Base-by-base conservation (phyloP, 2,329 filamentous ascomycete genomes). In the Fusarium sp. region DNA sequence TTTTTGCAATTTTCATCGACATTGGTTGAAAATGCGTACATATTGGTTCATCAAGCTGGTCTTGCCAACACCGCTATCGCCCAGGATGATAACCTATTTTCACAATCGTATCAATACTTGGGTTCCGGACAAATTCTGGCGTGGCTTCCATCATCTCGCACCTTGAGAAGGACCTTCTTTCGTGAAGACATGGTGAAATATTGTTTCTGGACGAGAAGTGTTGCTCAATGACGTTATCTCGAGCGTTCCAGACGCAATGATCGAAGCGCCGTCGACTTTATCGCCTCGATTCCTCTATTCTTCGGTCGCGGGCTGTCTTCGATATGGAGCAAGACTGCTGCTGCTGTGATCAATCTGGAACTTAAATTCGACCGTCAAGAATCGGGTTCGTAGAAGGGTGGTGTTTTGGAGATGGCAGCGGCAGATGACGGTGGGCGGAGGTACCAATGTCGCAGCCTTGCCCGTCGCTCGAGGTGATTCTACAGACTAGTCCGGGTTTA, bases 21-120 rank as follows among this genome's bases (percentile, higher is more conserved):
- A 38, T 28, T 40, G 44, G 49, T 46, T 50, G 67, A 79, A 32
- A 38, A 46, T 69, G 66, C 93, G 83, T 91, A 98, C 96, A 94
- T 98, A 99, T 98, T 99, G 96, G 87, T 99, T 99, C 96, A 99
- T 99, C 90, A 99, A 91, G 85, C 95, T 98, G 71, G 96, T 99
- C 90, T 99, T 99, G 83, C 96, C 96, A 72, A 99, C 96, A 86
- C 96, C 96, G 85, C 96, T 98, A 85, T 99, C 96, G 79, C 96
- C 96, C 78, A 99, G 92, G 85, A 99, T 98, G 81, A 99, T 99
- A 81, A 99, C 95, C 96, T 98, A 79, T 50, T 73, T 56, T 74
- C 58, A 35, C 64, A 62, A 44, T 50, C 37, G 52, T 32, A 71
- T 77, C 64, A 77, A 71, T 59, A 72, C 49, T 62, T 42, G 21